Evolutionary conservation across 352 stramenopile genomes (phyloP), one percentile per base, ranked within the genome.

Genomic region (Phytophthora ohioensis): DNA sequence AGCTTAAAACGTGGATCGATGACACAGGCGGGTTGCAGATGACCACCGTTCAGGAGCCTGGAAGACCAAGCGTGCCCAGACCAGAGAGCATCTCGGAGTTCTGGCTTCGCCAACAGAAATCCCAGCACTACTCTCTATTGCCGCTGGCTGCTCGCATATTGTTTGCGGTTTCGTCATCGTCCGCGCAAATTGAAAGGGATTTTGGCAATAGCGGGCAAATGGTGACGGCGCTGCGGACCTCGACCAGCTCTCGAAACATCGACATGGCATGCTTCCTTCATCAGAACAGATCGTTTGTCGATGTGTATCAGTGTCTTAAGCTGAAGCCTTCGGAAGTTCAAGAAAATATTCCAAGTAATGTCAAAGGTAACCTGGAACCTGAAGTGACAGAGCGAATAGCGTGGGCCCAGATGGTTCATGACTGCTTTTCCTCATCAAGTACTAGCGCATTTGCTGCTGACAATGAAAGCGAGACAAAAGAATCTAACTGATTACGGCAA

Each of bases 181-280:
- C 51, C 0, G 39, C 53, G 34, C 53, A 60, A 13, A 41, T 60
- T 27, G 53, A 60, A 49, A 31, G 53, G 3, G 27, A 60, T 32
- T 51, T 60, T 30, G 53, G 53, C 8, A 49, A 41, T 17, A 60
- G 53, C 35, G 53, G 53, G 5, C 36, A 51, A 39, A 17, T 60
- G 10, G 53, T 51, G 21, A 60, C 53, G 38, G 13, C 38, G 5
- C 41, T 51, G 5, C 15, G 53, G 12, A 32, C 53, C n/a, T 60
- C 38, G 15, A 60, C 13, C 27, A 51, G 38, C 38, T 17, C 38
- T 12, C 11, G 30, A 9, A 60, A 49, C n/a, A 60, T 60, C 30
- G 36, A 60, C 27, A 51, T 51, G 39, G 9, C 21, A 7, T 51
- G 36, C 27, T 60, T 51, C 1, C 39, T 60, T 39, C 38, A 60